These are phyloP conservation scores for Dioscorea zingiberensis DNA, from an alignment of 106 monocot genomes.

Conservation along the genomic window DNA sequence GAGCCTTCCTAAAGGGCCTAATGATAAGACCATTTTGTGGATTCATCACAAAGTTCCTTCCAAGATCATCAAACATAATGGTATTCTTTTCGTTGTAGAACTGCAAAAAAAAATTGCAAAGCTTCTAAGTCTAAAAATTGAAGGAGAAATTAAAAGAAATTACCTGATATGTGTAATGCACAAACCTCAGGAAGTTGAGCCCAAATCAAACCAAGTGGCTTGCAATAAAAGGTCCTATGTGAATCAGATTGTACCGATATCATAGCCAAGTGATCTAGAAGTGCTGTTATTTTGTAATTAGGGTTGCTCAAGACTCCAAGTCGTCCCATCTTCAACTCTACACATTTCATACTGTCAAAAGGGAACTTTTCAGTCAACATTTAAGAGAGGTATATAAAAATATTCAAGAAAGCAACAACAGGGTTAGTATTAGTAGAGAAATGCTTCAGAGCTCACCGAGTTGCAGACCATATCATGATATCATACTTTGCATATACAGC, in stretches of 20 bases:
- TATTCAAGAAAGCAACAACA: no score
- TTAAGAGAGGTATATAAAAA: no score
- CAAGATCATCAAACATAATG: constrained; percentile 95
- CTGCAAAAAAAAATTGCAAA: constrained; percentile 36
- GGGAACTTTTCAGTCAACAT: background rate
- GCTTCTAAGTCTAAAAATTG: background rate
- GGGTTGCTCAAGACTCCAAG: constrained; percentile 89
- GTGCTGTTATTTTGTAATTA: constrained; percentile 86
- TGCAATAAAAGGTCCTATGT: constrained; percentile 86
- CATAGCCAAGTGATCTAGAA: constrained; percentile 95
- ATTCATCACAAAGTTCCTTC: constrained; percentile 99
- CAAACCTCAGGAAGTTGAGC: constrained; percentile 81
- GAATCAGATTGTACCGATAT: constrained; percentile 87
- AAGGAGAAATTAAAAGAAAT: background rate
- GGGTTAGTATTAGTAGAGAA: background rate
- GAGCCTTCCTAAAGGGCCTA: constrained; percentile 81
- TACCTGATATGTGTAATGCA: background rate
- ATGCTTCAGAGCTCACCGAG: constrained; percentile 47
- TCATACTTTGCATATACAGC: constrained; percentile 89
- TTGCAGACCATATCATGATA: constrained; percentile 98
- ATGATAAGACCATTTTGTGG: constrained; percentile 96
- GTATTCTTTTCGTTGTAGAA: constrained; percentile 75
- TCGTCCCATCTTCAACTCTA: constrained; percentile 92
- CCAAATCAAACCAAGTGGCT: constrained; percentile 95
- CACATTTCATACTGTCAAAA: constrained; percentile 89